A percentile compares a stretch with the other conserved stretches of the same genome.
Evolutionary conservation across 2,329 filamentous ascomycete species (phyloP).

Genomic region (Beauveria bassiana): DNA sequence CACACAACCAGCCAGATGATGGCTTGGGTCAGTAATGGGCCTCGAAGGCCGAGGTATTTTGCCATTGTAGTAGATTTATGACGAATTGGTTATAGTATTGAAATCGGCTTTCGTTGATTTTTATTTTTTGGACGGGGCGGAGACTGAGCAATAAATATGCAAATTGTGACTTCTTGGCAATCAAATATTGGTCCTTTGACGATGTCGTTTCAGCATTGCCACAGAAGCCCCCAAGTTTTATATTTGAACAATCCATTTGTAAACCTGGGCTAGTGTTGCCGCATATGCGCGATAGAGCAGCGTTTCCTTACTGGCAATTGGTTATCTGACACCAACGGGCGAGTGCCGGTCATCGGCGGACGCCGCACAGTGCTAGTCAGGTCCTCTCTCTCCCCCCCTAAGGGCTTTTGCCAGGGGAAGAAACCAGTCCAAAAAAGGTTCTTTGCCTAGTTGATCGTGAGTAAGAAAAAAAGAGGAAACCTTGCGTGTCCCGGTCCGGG

Average conservation of each 20-base stretch:
- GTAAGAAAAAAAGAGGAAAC: too few relatives aligned
- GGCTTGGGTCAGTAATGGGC: slow-evolving; percentile 26
- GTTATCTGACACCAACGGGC: background rate
- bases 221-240: background rate
- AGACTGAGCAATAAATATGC: background rate
- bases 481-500: too few relatives aligned
- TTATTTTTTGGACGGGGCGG: background rate
- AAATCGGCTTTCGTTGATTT: background rate
- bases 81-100: background rate
- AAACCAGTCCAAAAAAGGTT: background rate
- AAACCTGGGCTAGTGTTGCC: background rate
- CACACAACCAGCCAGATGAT: slow-evolving; percentile 36
- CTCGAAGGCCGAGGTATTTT: slow-evolving; percentile 27
- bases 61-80: slow-evolving; percentile 1
- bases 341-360: slow-evolving; percentile 10
- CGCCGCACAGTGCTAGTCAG: background rate
- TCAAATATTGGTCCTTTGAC: background rate
- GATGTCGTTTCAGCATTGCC: background rate
- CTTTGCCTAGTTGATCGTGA: too few relatives aligned
- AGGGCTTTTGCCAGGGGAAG: background rate
- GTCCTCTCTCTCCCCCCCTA: too few relatives aligned
- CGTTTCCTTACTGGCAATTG: background rate
- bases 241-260: background rate
- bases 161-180: background rate
- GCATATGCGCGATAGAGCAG: background rate